A percentile compares a stretch with the other conserved stretches of the same genome.
Evolutionary conservation across 1,139 yeast species (phyloP).

Genomic region (Nakaseomyces sp.): DNA sequence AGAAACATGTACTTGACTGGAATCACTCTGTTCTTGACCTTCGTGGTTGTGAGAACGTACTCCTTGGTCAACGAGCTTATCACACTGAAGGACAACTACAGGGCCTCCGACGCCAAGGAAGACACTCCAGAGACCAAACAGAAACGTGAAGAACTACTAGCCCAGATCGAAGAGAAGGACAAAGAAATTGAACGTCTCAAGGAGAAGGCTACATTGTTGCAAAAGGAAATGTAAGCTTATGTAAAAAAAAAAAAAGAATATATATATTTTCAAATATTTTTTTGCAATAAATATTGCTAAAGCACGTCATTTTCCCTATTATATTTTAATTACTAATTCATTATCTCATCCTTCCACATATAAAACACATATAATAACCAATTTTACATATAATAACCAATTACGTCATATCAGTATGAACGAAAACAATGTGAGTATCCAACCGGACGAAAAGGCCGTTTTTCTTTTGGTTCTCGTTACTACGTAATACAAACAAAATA

Average conservation of each 20-base stretch:
- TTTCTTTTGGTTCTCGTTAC: too few species aligned
- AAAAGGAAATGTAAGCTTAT: constrained; percentile 43
- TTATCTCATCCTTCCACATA: too few species aligned
- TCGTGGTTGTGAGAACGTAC: constrained; percentile 81
- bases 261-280: neutral
- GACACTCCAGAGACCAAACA: constrained; percentile 34
- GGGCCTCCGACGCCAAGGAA: constrained; percentile 32
- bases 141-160: constrained; percentile 35
- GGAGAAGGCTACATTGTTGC: constrained; percentile 60
- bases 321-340: too few species aligned
- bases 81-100: constrained; percentile 45
- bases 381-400: too few species aligned
- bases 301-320: neutral
- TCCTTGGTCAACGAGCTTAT: constrained; percentile 70
- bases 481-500: too few species aligned
- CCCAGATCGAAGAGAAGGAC: constrained; percentile 51
- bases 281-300: neutral
- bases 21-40: constrained; percentile 80
- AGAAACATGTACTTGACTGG: constrained; percentile 96
- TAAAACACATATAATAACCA: too few species aligned
- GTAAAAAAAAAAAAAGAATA: neutral
- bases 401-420: too few species aligned
- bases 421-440: too few species aligned
- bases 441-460: too few species aligned
- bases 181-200: constrained; percentile 57